phyloP scores from a whole-genome alignment of 2,329 filamentous ascomycete species.

The Botryotinia narcissicola region DNA sequence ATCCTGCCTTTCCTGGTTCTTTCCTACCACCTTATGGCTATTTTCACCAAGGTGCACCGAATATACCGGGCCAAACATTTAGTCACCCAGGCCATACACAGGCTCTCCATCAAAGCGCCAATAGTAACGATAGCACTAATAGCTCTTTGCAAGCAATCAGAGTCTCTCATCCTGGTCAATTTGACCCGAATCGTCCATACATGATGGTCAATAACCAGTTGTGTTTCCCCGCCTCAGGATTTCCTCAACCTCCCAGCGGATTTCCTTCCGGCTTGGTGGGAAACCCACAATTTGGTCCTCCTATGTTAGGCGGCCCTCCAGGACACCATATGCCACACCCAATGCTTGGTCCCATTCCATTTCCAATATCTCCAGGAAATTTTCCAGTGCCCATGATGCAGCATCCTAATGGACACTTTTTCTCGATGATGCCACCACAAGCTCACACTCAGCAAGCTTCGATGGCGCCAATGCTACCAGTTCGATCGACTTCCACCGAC shows the following conservation, averaged over 20 bases:
- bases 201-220: slow-evolving; percentile 36
- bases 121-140: not conserved
- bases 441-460: not conserved
- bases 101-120: not conserved
- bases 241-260: slow-evolving; percentile 30
- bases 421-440: slow-evolving; percentile 23
- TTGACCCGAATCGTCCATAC: slow-evolving; percentile 39
- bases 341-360: slow-evolving; percentile 25
- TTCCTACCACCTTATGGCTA: slow-evolving; percentile 27
- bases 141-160: slow-evolving; percentile 31
- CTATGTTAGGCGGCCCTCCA: slow-evolving; percentile 17
- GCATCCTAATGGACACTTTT: slow-evolving; percentile 26
- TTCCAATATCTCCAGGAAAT: slow-evolving; percentile 12
- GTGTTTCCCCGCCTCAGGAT: slow-evolving; percentile 35
- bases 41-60: slow-evolving; percentile 20
- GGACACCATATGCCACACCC: slow-evolving; percentile 13
- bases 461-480: not conserved
- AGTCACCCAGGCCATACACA: slow-evolving; percentile 15
- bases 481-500: slow-evolving; percentile 26
- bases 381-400: slow-evolving; percentile 25
- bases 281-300: slow-evolving; percentile 29
- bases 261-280: slow-evolving; percentile 34
- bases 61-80: slow-evolving; percentile 11
- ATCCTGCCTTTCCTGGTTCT: slow-evolving; percentile 24
- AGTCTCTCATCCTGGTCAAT: slow-evolving; percentile 38